A percentile compares a stretch with the other conserved stretches of the same genome.
Evolutionary conservation across 768 basidiomycete genomes (phyloP).

Genomic region (Boletellus sp.): DNA sequence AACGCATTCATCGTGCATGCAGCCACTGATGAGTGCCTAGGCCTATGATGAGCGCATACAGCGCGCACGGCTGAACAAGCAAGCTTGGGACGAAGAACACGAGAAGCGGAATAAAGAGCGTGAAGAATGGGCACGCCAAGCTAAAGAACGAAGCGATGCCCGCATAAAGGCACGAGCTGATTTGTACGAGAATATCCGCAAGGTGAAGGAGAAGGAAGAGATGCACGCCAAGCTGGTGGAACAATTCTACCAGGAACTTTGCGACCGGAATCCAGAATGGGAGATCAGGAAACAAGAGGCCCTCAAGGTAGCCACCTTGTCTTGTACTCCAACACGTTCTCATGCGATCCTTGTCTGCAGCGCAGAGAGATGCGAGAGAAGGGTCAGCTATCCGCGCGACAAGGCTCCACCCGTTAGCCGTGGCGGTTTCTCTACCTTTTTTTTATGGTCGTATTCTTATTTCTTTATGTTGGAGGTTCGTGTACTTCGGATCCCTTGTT

Average conservation of each 20-base stretch:
- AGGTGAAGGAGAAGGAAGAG: slow-evolving; percentile 40
- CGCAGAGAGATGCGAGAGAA: slow-evolving; percentile 30
- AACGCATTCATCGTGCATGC: background rate
- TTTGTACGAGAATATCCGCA: slow-evolving; percentile 35
- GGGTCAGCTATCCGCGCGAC: slow-evolving; percentile 20
- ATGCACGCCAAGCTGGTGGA: slow-evolving; percentile 43
- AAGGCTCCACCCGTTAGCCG: slow-evolving; percentile 8
- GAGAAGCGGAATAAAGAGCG: slow-evolving; percentile 45
- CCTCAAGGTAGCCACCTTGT: slow-evolving; percentile 41
- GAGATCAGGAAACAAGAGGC: slow-evolving; percentile 50
- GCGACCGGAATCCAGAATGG: slow-evolving; percentile 59
- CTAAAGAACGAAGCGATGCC: slow-evolving; percentile 46
- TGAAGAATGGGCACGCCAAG: slow-evolving; percentile 51
- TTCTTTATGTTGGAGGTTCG: slow-evolving; percentile 14
- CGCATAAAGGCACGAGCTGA: slow-evolving; percentile 44
- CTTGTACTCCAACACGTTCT: slow-evolving; percentile 3
- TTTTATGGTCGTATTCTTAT: slow-evolving; percentile 34
- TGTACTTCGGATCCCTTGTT: slow-evolving; percentile 23
- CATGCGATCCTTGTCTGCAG: slow-evolving; percentile 13
- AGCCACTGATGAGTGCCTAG: slow-evolving; percentile 23
- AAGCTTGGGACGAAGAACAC: slow-evolving; percentile 36
- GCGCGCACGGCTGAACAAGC: slow-evolving; percentile 22
- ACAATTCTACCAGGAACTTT: slow-evolving; percentile 53
- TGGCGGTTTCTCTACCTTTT: background rate
- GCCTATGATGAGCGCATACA: slow-evolving; percentile 46